Evolutionary conservation across 2,329 filamentous ascomycete genomes (phyloP), one percentile per base, ranked within the genome.

Genomic region (Mariannaea elegans): DNA sequence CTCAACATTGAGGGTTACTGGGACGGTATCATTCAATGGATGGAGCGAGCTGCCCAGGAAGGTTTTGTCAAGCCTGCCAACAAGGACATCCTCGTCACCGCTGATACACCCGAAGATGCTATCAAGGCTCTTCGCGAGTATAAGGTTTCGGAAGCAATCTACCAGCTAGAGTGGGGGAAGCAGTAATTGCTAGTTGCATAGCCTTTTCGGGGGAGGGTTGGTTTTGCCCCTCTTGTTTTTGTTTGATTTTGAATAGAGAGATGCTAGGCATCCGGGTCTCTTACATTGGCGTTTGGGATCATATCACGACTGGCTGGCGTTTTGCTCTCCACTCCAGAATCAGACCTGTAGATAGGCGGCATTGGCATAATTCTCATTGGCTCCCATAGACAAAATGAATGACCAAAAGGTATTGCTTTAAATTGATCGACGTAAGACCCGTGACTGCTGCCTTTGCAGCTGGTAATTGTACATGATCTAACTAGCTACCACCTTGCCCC

Each of bases 1-100:
- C 87, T 92, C 67, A 98, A 98, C 75, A 84, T 97, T 23, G 88
- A 94, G 54, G 93, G 93, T 0, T 98, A 97, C 78, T 99, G 94
- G 86, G 90, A 96, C 75, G 93, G 93, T 1, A 80, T 99, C 63
- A 76, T 97, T 59, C 78, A 84, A 49, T 97, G 94, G 94, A 87
- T 97, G 60, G 82, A 84, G 72, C 91, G 87, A 65, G 89, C 91
- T 8, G 90, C 95, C 4, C 80, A 84, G 54, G 85, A 90, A 61
- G 92, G 92, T 1, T 98, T 97, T 72, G 88, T 99, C 47, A 84
- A 84, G 52, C 77, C 81, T 31, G 85, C 81, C 18, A 94, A 94
- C 76, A 86, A 84, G 47, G 81, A 84, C 10, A 98, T 99, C 65
- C 78, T 98, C 68, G 88, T 90, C 1, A 91, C 94, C 73, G 93